phyloP scores from a whole-genome alignment of 129 eudicot species.

The Flaveria trinervia region DNA sequence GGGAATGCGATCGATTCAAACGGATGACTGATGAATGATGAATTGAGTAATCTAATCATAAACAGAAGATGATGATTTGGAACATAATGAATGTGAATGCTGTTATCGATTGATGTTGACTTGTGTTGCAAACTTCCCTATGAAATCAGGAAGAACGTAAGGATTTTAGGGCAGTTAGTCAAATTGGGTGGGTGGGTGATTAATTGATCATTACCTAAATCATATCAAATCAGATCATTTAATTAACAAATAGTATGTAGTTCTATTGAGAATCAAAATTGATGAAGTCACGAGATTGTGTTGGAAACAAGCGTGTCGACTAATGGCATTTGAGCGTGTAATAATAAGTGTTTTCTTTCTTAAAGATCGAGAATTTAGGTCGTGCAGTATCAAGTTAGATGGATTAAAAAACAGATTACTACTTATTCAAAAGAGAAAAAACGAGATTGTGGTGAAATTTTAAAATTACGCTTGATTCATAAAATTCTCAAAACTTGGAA shows the following conservation, averaged over 20 bases:
- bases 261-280: not conserved
- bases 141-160: not conserved
- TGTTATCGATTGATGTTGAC: not conserved
- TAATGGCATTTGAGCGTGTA: no score
- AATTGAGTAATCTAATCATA: slow-evolving; percentile 30
- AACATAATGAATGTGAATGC: not conserved
- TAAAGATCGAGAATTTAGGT: no score
- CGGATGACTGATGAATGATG: not conserved
- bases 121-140: not conserved
- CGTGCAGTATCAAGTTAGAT: no score
- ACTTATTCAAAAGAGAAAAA: no score
- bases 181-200: not conserved
- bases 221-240: not conserved
- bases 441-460: no score
- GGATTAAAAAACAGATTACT: no score
- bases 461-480: no score
- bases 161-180: slow-evolving; percentile 21
- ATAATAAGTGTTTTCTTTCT: no score
- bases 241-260: not conserved
- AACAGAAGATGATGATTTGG: slow-evolving; percentile 6
- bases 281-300: not conserved
- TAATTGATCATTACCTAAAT: not conserved
- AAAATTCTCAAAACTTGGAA: no score
- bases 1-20: slow-evolving; percentile 24
- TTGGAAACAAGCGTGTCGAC: not conserved